Percentiles rank a stretch among this genome's conserved stretches.
Evolutionary conservation across 345 rosid species (phyloP).

Genomic region (Raphanus sativus): DNA sequence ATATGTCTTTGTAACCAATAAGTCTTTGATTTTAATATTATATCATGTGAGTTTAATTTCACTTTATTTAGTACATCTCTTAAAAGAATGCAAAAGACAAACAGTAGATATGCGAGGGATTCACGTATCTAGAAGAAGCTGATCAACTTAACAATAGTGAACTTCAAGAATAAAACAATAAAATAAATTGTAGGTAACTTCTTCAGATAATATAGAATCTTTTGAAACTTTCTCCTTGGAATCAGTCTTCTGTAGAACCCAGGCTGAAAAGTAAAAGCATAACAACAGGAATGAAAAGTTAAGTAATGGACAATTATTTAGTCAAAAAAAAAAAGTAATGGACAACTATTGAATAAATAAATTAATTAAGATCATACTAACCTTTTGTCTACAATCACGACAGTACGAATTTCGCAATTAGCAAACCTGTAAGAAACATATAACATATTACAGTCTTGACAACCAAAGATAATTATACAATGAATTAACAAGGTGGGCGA

Average conservation of each 20-base stretch:
- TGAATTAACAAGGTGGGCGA: not conserved
- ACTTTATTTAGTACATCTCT: not conserved
- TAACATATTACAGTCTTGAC: not conserved
- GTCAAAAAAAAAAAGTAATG: not conserved
- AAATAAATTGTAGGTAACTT: constrained; percentile 13
- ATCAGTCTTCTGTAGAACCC: constrained; percentile 3
- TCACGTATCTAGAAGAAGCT: constrained; percentile 1
- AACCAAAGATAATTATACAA: not conserved
- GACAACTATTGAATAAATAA: not conserved
- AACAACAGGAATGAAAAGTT: not conserved
- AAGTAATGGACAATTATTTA: not conserved
- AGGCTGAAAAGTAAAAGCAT: constrained; percentile 21
- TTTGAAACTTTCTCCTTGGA: constrained; percentile 22
- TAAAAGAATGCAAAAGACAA: not conserved
- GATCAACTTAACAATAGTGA: not conserved
- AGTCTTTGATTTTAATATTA: not conserved
- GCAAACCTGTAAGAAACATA: constrained; percentile 28
- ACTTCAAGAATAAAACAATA: constrained; percentile 31
- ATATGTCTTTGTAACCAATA: not conserved
- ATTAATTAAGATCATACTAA: constrained; percentile 11
- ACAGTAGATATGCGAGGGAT: not conserved
- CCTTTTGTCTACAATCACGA: constrained; percentile 40
- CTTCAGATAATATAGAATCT: not conserved
- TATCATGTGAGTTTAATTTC: not conserved
- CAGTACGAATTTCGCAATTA: constrained; percentile 40